Evolutionary conservation across 305 asterid genomes (phyloP).

Genomic region (Fraxinus sp.): DNA sequence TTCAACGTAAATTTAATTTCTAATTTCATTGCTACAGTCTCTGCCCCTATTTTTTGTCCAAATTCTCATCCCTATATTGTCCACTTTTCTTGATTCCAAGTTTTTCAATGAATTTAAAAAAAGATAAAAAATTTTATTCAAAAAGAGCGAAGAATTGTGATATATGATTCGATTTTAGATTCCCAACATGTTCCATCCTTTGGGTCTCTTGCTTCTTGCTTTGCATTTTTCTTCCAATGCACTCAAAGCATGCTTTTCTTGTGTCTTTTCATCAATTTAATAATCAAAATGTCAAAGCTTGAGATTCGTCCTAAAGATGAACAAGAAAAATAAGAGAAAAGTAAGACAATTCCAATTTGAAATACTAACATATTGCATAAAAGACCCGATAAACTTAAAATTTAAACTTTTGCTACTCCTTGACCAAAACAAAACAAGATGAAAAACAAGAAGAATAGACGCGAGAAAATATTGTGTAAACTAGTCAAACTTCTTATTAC

Average conservation of each 20-base stretch:
- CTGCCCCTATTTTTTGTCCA: not conserved
- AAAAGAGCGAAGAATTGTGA: not conserved
- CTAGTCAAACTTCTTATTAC: not conserved
- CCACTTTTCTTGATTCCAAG: not conserved
- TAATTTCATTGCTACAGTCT: not conserved
- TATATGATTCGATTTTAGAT: not conserved
- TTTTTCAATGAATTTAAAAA: not conserved
- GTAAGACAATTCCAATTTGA: not conserved
- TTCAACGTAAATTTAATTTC: not conserved
- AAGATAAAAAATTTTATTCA: not conserved
- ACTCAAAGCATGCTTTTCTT: not conserved
- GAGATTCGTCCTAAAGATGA: not conserved
- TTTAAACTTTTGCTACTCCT: not conserved
- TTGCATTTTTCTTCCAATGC: not conserved
- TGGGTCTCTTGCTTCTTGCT: not conserved
- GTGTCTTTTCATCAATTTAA: not conserved
- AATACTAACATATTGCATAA: not conserved
- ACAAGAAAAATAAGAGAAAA: not conserved
- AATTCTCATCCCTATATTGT: not conserved
- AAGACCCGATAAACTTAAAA: not conserved
- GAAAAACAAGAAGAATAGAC: not conserved
- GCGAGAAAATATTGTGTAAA: not conserved
- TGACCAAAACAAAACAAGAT: not conserved
- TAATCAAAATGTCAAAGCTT: not conserved
- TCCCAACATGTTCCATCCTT: not conserved